A percentile compares a stretch with the other conserved stretches of the same genome.
Conservation (phyloP, 805 yeast genomes). For the Starmerella ratchasimensis region DNA sequence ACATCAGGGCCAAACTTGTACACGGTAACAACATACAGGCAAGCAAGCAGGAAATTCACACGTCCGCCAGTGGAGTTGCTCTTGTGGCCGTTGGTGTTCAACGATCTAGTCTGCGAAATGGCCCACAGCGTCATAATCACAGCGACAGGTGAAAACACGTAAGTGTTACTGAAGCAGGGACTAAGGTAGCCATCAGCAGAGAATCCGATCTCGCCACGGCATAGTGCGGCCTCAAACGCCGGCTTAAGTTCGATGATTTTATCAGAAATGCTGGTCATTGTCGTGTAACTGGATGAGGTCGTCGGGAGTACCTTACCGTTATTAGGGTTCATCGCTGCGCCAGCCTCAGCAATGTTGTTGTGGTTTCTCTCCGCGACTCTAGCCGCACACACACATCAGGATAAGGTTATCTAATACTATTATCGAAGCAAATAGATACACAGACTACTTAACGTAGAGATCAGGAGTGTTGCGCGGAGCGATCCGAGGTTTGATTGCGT, state of each 20-base stretch:
- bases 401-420: too few species aligned
- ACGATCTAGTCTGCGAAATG: constrained; percentile 7
- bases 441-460: too few species aligned
- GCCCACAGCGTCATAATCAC: constrained; percentile 14
- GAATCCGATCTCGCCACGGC: constrained; percentile 17
- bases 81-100: constrained; percentile 13
- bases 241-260: constrained; percentile 1
- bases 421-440: too few species aligned
- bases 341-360: too few species aligned
- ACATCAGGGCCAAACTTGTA: constrained; percentile 15
- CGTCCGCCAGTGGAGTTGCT: constrained; percentile 11
- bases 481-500: too few species aligned
- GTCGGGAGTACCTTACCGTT: too few species aligned
- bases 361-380: too few species aligned
- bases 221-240: constrained; percentile 13
- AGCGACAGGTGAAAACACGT: constrained; percentile 17
- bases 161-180: constrained; percentile 20
- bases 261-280: too few species aligned
- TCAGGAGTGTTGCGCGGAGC: too few species aligned
- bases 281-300: too few species aligned
- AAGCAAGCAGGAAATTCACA: constrained; percentile 16
- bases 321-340: too few species aligned
- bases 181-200: constrained; percentile 19
- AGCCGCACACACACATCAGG: too few species aligned
- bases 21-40: constrained; percentile 10